Evolutionary conservation across 164 flowering plant species (phyloP).

Genomic region (Magnolia sinica): DNA sequence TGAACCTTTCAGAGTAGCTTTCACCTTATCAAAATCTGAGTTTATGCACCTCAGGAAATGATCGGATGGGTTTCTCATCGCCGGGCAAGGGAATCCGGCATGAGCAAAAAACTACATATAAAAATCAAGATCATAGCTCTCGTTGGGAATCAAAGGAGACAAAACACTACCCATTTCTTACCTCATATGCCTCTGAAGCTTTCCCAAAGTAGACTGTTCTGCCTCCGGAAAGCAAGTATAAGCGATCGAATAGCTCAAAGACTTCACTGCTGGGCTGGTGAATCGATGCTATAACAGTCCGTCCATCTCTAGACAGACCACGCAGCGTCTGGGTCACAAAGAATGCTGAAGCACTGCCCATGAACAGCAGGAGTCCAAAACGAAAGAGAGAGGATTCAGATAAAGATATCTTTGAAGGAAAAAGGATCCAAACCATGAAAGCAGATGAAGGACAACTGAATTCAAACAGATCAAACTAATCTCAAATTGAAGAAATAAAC

Average conservation of each 20-base stretch:
- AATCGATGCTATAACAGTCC: constrained; percentile 91
- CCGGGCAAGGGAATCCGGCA: constrained; percentile 98
- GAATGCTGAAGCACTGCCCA: constrained; percentile 86
- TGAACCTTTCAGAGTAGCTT: constrained; percentile 85
- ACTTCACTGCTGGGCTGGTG: constrained; percentile 99
- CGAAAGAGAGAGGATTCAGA: not conserved
- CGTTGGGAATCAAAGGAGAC: not conserved
- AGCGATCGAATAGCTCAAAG: constrained; percentile 82
- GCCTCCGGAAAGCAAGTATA: constrained; percentile 90
- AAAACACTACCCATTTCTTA: not conserved
- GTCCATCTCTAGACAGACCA: constrained; percentile 72
- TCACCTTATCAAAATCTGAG: constrained; percentile 93
- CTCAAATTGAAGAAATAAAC: not conserved
- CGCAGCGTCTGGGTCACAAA: constrained; percentile 90
- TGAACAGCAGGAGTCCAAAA: not conserved
- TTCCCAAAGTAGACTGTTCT: constrained; percentile 87
- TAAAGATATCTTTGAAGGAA: not conserved
- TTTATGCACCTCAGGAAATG: constrained; percentile 92
- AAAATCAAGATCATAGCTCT: not conserved
- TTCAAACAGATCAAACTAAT: not conserved
- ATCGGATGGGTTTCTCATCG: constrained; percentile 91
- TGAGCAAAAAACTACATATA: constrained; percentile 79
- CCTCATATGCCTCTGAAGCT: constrained; percentile 88
- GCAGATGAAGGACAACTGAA: constrained; percentile 8
- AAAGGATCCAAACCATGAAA: not conserved